A percentile compares a stretch with the other conserved stretches of the same genome.
Evolutionary conservation across 768 basidiomycete species (phyloP).

Genomic region (Lactarius hengduanensis): DNA sequence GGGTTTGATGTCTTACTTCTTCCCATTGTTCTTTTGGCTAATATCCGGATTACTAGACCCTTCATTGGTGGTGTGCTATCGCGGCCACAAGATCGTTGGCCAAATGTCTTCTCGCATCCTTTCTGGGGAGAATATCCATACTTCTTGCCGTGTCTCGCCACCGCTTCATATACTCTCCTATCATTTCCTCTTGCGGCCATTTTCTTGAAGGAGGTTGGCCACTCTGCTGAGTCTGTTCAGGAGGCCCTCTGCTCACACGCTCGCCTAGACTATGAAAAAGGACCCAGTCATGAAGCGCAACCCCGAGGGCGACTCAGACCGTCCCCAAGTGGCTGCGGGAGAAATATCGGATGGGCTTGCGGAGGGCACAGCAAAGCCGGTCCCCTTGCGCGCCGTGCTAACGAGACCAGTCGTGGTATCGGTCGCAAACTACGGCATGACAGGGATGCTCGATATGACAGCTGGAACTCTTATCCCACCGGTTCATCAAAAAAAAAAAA

Average conservation of each 20-base stretch:
- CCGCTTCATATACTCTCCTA: no score
- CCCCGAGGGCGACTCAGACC: no score
- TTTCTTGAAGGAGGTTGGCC: slow-evolving; percentile 18
- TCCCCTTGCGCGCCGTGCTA: slow-evolving; percentile 38
- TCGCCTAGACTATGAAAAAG: slow-evolving; percentile 6
- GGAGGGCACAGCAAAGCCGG: slow-evolving; percentile 12
- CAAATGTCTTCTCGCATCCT: slow-evolving; percentile 22
- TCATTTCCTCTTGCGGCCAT: background rate
- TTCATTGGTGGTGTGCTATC: slow-evolving; percentile 30
- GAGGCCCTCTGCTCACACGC: background rate
- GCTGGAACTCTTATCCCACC: slow-evolving; percentile 42
- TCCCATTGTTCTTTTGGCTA: background rate
- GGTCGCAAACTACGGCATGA: slow-evolving; percentile 42
- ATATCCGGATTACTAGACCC: slow-evolving; percentile 25
- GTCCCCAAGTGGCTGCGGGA: no score
- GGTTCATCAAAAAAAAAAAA: no score
- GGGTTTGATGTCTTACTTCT: background rate
- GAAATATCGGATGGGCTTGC: no score
- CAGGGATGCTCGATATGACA: slow-evolving; percentile 46
- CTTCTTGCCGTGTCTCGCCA: slow-evolving; percentile 10
- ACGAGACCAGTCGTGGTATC: slow-evolving; percentile 41
- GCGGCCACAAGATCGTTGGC: slow-evolving; percentile 30
- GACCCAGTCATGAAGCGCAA: no score
- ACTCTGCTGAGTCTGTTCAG: no score
- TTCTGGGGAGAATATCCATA: slow-evolving; percentile 33